These are phyloP conservation scores for Aspergillus pseudoviridinutans DNA, from an alignment of 2,329 filamentous ascomycete species.

Conservation along the genomic window DNA sequence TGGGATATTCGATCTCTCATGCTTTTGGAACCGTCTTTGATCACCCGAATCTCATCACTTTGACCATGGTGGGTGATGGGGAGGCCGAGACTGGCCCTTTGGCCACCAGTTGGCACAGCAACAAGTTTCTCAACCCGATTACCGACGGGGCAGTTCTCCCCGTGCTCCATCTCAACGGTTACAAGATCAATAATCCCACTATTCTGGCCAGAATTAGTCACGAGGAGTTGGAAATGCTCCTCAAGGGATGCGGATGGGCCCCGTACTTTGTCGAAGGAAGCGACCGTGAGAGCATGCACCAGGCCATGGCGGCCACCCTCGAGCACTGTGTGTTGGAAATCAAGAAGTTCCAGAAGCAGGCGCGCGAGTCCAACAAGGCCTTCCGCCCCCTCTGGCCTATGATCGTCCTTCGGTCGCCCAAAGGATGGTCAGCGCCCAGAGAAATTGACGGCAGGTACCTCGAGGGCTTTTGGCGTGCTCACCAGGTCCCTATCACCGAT, in stretches of 20 bases:
- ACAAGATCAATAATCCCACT: conserved; percentile 81
- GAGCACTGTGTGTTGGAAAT: conserved; percentile 71
- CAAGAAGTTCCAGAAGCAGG: conserved; percentile 64
- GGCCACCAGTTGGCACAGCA: conserved; percentile 77
- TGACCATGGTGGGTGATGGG: conserved; percentile 77
- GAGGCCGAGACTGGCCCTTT: conserved; percentile 78
- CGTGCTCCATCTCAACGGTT: conserved; percentile 74
- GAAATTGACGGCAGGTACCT: conserved; percentile 68
- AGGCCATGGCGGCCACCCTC: conserved; percentile 74
- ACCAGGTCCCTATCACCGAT: conserved; percentile 73
- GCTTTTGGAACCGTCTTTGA: conserved; percentile 76
- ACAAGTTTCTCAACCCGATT: conserved; percentile 76
- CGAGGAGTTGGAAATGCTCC: conserved; percentile 65
- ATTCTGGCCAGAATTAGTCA: conserved; percentile 69
- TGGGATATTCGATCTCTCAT: conserved; percentile 77
- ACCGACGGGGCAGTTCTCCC: conserved; percentile 74
- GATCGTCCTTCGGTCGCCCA: conserved; percentile 72
- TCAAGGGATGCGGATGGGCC: conserved; percentile 72
- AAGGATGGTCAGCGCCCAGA: conserved; percentile 74
- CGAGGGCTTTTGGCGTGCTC: conserved; percentile 73
- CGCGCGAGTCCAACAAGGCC: conserved; percentile 64
- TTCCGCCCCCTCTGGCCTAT: conserved; percentile 73
- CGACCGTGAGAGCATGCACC: conserved; percentile 71
- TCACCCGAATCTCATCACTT: conserved; percentile 66
- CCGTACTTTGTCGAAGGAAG: conserved; percentile 78